These are phyloP conservation scores for Cystoderma amianthinum DNA, from an alignment of 768 basidiomycete genomes.

Conservation along the genomic window DNA sequence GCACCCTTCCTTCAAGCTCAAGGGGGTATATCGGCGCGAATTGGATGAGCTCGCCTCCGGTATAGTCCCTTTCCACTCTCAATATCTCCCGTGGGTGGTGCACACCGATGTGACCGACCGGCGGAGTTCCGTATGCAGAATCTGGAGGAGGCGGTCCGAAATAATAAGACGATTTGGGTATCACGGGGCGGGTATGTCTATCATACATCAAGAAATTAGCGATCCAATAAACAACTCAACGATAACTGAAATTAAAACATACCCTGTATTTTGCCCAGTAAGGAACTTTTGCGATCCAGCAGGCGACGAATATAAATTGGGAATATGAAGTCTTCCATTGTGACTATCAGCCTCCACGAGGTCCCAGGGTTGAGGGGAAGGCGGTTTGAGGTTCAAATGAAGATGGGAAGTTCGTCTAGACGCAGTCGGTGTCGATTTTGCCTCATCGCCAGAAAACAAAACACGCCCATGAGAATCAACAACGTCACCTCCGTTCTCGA, in stretches of 20 bases:
- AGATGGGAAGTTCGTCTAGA: slow-evolving; percentile 36
- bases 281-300: slow-evolving; percentile 34
- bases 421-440: slow-evolving; percentile 18
- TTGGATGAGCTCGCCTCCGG: slow-evolving; percentile 83
- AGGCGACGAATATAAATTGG: slow-evolving; percentile 34
- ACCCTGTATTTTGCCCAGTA: slow-evolving; percentile 36
- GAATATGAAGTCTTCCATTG: neutral
- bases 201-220: slow-evolving; percentile 7
- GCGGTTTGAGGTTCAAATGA: slow-evolving; percentile 38
- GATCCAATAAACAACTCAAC: slow-evolving; percentile 1
- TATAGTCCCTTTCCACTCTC: slow-evolving; percentile 89
- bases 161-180: slow-evolving; percentile 80
- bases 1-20: slow-evolving; percentile 88
- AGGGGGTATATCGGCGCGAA: slow-evolving; percentile 86
- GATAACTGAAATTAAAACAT: slow-evolving; percentile 12
- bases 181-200: slow-evolving; percentile 36
- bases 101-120: slow-evolving; percentile 79
- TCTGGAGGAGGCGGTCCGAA: slow-evolving; percentile 74
- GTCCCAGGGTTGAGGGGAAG: slow-evolving; percentile 67
- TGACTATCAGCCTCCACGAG: slow-evolving; percentile 36
- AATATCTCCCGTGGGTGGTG: slow-evolving; percentile 92
- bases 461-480: slow-evolving; percentile 17
- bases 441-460: slow-evolving; percentile 14
- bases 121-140: slow-evolving; percentile 74
- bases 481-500: slow-evolving; percentile 12